These are phyloP conservation scores for Helianthus tuberosus DNA, from an alignment of 129 eudicot genomes.

Conservation along the genomic window DNA sequence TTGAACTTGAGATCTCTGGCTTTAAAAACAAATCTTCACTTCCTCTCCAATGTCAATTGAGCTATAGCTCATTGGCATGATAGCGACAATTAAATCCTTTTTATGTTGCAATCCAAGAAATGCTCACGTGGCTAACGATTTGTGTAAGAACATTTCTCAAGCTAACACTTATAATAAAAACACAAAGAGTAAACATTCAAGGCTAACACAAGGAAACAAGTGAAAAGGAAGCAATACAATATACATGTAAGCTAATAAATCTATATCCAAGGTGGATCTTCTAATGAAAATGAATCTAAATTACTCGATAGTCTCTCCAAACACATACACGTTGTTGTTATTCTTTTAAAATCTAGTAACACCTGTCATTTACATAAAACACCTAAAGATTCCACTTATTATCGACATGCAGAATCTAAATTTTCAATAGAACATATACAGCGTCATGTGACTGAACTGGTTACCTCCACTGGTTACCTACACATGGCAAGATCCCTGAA, in stretches of 20 bases:
- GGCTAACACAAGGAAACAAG: neutral
- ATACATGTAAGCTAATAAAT: neutral
- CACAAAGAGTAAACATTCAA: neutral
- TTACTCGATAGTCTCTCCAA: slow-evolving; percentile 4
- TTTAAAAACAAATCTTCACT: too few species aligned
- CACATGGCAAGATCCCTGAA: slow-evolving; percentile 31
- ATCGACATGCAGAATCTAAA: slow-evolving; percentile 23
- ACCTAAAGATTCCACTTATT: slow-evolving; percentile 15
- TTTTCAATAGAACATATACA: neutral
- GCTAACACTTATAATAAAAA: neutral
- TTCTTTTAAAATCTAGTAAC: neutral
- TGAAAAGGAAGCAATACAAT: neutral
- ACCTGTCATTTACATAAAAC: slow-evolving; percentile 15
- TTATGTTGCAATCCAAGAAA: neutral
- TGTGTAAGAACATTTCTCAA: neutral
- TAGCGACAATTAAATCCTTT: too few species aligned
- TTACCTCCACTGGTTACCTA: too few species aligned
- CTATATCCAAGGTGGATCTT: neutral
- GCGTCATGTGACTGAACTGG: slow-evolving; percentile 6
- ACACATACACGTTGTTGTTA: slow-evolving; percentile 26
- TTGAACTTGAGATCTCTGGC: too few species aligned
- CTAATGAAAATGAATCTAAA: neutral
- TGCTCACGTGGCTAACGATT: neutral
- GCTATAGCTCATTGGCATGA: too few species aligned
- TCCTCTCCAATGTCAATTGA: too few species aligned